Conservation (phyloP, 1,284 basidiomycete species). For the Coniophora puteana region DNA sequence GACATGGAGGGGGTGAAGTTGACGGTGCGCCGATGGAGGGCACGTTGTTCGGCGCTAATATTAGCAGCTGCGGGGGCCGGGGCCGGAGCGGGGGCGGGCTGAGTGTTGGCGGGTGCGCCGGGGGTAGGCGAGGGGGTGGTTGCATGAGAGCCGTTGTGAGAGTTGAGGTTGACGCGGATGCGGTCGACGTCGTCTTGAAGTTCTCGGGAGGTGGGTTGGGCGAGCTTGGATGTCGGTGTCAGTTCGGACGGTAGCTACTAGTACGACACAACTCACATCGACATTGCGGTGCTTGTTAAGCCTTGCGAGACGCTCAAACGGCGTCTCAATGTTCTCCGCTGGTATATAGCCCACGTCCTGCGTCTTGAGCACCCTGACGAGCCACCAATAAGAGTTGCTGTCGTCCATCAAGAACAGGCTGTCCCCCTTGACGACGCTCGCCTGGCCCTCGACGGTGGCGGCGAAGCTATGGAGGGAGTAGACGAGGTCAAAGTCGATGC, state of each 20-base stretch:
- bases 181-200: slow-evolving; percentile 52
- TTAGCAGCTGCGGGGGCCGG: not conserved
- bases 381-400: slow-evolving; percentile 98
- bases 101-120: slow-evolving; percentile 21
- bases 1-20: slow-evolving; percentile 56
- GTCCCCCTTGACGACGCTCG: slow-evolving; percentile 95
- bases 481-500: slow-evolving; percentile 87
- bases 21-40: slow-evolving; percentile 33
- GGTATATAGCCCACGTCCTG: slow-evolving; percentile 99
- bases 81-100: slow-evolving; percentile 16
- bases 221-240: slow-evolving; percentile 46
- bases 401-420: slow-evolving; percentile 93
- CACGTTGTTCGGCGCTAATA: slow-evolving; percentile 10
- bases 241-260: not conserved
- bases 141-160: slow-evolving; percentile 40
- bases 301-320: slow-evolving; percentile 91
- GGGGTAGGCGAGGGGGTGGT: slow-evolving; percentile 47
- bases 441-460: slow-evolving; percentile 94
- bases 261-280: slow-evolving; percentile 60
- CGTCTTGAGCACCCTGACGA: slow-evolving; percentile 93
- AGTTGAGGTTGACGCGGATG: slow-evolving; percentile 47
- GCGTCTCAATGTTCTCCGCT: slow-evolving; percentile 99
- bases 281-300: slow-evolving; percentile 98
- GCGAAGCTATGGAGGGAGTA: slow-evolving; percentile 92
- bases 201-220: slow-evolving; percentile 71